Evolutionary conservation across 305 asterid species (phyloP).

Genomic region (Fraxinus xanthoxyloides): DNA sequence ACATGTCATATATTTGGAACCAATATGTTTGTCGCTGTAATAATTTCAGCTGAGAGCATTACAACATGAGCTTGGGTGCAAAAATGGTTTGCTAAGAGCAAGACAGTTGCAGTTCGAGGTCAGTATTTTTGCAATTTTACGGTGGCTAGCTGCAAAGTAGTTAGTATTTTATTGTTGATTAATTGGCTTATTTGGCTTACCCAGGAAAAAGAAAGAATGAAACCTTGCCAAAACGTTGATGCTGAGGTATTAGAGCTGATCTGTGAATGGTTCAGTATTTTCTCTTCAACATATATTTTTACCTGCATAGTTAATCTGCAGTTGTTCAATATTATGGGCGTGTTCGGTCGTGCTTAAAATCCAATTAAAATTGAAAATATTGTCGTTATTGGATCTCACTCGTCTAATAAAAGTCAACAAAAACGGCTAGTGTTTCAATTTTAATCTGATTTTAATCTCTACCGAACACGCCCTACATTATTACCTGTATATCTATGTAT

Average conservation of each 20-base stretch:
- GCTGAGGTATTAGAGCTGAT: conserved; percentile 32
- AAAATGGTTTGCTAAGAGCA: conserved; percentile 35
- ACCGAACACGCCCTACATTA: neutral
- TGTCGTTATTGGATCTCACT: no score
- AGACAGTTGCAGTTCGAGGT: conserved; percentile 37
- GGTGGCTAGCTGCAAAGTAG: neutral
- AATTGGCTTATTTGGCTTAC: conserved; percentile 13
- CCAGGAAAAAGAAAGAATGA: conserved; percentile 33
- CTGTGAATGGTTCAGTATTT: conserved; percentile 1
- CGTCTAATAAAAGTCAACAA: no score
- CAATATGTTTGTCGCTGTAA: neutral
- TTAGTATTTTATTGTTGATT: neutral
- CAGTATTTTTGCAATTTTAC: neutral
- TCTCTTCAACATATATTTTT: neutral
- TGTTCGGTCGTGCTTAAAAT: no score
- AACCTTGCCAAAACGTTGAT: conserved; percentile 23
- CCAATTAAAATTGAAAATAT: no score
- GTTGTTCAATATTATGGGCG: neutral
- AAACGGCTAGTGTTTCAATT: no score
- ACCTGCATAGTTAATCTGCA: neutral
- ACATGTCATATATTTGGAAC: neutral
- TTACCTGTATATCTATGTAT: neutral
- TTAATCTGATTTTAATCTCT: no score
- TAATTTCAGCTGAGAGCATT: conserved; percentile 37
- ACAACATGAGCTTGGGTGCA: conserved; percentile 48